Evolutionary conservation across 2,329 filamentous ascomycete genomes (phyloP), one percentile per base, ranked within the genome.

Genomic region (Penicillium concentricum): DNA sequence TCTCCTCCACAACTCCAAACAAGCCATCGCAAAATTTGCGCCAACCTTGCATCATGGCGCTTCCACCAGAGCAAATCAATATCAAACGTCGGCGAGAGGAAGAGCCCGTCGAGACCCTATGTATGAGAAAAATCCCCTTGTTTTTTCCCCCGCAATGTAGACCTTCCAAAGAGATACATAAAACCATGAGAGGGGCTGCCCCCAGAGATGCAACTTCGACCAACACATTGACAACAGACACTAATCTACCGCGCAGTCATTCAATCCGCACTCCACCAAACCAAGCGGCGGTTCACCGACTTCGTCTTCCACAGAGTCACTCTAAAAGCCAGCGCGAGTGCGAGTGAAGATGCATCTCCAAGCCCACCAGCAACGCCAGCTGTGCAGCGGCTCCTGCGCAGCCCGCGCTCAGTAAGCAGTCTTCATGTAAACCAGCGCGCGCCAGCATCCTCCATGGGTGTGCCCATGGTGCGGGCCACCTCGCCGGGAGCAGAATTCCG

Each of bases 31-130:
- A 34, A 22, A 39, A 32, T 39, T 9, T 26, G n/a, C 26, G 6
- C 10, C 16, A 32, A 10, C 26, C 18, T 52, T 37, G 3, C 44
- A 54, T 22, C 7, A 81, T 81, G 78, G 55, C 78, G 28, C 64
- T 78, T 38, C 77, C 79, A 43, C 80, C 79, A 39, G 79, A 81
- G 52, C 75, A 79, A 39, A 80, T 82, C 49, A 78, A 76, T 24
- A 78, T 85, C 67, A 85, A 85, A 72, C 78, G 83, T 54, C 81
- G 82, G 61, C 79, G 82, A 54, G 78, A 79, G 54, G 82, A 85
- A 52, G 80, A 82, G 46, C 81, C 82, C 4, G 78, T 83, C n/a
- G 82, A 84, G 58, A 77, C 78, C 22, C 72, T 84, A 48, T 79
- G 79, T 81, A 78, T 56, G 71, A 54, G 43, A 44, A 41, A 47